These are phyloP conservation scores for Trichophyton verrucosum DNA, from an alignment of 2,329 filamentous ascomycete species.

Conservation along the genomic window DNA sequence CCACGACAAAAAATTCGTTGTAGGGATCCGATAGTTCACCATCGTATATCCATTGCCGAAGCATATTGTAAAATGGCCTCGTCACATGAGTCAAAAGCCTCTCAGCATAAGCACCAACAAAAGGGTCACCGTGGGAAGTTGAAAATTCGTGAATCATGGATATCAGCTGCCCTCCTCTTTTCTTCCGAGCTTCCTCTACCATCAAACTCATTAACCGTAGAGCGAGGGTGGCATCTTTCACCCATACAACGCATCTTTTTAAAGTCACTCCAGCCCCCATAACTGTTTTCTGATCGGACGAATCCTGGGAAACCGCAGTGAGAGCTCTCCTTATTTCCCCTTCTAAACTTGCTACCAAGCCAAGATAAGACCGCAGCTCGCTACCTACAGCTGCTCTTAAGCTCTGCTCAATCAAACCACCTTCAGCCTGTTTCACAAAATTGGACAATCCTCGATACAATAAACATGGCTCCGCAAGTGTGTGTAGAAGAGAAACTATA, in stretches of 20 bases:
- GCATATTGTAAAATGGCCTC: slow-evolving; percentile 88
- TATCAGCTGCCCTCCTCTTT: slow-evolving; percentile 82
- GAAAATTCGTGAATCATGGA: slow-evolving; percentile 89
- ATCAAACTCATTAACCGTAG: slow-evolving; percentile 86
- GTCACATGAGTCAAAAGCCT: slow-evolving; percentile 77
- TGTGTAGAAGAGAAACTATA: slow-evolving; percentile 74
- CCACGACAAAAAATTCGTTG: slow-evolving; percentile 85
- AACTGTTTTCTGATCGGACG: slow-evolving; percentile 47
- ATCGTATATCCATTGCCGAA: slow-evolving; percentile 95
- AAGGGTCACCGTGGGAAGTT: slow-evolving; percentile 85
- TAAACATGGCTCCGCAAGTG: slow-evolving; percentile 83
- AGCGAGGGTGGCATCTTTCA: slow-evolving; percentile 90
- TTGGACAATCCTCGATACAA: slow-evolving; percentile 68
- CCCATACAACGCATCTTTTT: slow-evolving; percentile 95
- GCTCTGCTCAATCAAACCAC: slow-evolving; percentile 83
- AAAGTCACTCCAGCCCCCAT: slow-evolving; percentile 83
- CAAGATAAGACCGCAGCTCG: slow-evolving; percentile 80
- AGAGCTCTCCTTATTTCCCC: slow-evolving; percentile 79
- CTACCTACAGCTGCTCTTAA: slow-evolving; percentile 71
- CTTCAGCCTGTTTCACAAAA: slow-evolving; percentile 70
- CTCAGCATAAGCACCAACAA: slow-evolving; percentile 87
- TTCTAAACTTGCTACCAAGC: slow-evolving; percentile 81
- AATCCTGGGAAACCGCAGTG: slow-evolving; percentile 51
- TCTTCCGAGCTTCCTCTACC: slow-evolving; percentile 70
- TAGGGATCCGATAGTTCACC: slow-evolving; percentile 96